Evolutionary conservation across 2,329 filamentous ascomycete species (phyloP).

Genomic region (Esteya vermicola): DNA sequence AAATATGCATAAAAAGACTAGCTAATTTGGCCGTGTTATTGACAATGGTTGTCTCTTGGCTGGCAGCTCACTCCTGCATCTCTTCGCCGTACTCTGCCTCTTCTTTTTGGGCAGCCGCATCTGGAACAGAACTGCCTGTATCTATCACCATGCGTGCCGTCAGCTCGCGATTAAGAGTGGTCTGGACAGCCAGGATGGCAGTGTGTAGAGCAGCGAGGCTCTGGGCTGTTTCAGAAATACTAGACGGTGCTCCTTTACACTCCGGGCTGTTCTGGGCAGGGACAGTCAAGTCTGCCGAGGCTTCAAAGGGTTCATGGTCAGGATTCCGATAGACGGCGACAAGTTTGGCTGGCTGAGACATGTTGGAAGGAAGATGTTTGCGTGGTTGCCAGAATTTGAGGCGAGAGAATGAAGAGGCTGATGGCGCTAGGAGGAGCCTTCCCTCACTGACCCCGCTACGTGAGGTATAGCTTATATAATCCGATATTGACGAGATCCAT

Average conservation of each 20-base stretch:
- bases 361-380: neutral
- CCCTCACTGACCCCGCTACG: too few relatives aligned
- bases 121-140: conserved; percentile 28
- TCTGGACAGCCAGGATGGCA: conserved; percentile 46
- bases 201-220: conserved; percentile 46
- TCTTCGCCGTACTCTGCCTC: conserved; percentile 83
- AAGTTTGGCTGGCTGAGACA: neutral
- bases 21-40: conserved; percentile 45
- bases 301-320: conserved; percentile 1
- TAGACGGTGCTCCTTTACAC: too few relatives aligned
- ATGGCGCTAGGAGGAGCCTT: too few relatives aligned
- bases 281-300: too few relatives aligned
- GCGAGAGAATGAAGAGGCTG: too few relatives aligned
- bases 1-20: neutral
- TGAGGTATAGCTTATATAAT: too few relatives aligned
- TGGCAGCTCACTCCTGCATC: conserved; percentile 20
- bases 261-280: conserved; percentile 16
- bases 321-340: conserved; percentile 6
- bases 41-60: conserved; percentile 64
- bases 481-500: too few relatives aligned
- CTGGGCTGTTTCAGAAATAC: too few relatives aligned
- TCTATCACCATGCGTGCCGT: conserved; percentile 64
- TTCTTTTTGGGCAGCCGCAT: conserved; percentile 40
- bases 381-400: too few relatives aligned
- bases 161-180: conserved; percentile 53